Evolutionary conservation across 371 early-diverging fungal genomes (phyloP).

Genomic region (Haplosporangium sp.): DNA sequence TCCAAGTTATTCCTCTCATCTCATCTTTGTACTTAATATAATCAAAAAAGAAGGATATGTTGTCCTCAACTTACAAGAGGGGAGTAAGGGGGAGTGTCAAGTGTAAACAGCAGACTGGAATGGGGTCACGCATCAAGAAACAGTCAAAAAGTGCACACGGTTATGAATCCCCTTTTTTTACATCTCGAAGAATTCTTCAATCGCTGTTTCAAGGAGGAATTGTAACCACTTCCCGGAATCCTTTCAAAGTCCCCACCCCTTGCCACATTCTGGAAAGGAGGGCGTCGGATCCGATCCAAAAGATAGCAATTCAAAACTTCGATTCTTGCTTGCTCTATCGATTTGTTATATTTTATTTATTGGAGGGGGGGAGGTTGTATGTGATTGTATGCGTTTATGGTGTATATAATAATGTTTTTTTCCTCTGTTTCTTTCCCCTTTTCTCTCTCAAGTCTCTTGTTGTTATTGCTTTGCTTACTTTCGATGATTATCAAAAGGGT

Average conservation of each 20-base stretch:
- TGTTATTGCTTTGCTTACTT: neutral
- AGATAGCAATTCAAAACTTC: too few species aligned
- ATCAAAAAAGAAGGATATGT: neutral
- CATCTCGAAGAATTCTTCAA: neutral
- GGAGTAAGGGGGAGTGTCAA: neutral
- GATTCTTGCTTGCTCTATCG: too few species aligned
- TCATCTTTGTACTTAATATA: neutral
- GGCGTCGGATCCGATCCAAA: too few species aligned
- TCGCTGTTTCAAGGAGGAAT: slow-evolving; percentile 1
- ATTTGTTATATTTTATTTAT: too few species aligned
- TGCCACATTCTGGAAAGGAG: too few species aligned
- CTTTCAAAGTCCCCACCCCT: neutral
- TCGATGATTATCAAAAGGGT: neutral
- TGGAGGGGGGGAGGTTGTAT: too few species aligned
- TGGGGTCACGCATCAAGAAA: neutral
- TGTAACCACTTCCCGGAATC: neutral
- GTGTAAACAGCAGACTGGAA: neutral
- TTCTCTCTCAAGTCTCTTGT: neutral
- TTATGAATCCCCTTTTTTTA: neutral
- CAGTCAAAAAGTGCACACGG: neutral
- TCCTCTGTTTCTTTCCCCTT: neutral
- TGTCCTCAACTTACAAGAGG: too few species aligned
- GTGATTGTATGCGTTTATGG: too few species aligned
- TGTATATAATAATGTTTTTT: neutral
- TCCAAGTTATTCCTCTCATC: neutral